These are phyloP conservation scores for Papiliotrema flavescens DNA, from an alignment of 1,284 basidiomycete species.

Conservation along the genomic window DNA sequence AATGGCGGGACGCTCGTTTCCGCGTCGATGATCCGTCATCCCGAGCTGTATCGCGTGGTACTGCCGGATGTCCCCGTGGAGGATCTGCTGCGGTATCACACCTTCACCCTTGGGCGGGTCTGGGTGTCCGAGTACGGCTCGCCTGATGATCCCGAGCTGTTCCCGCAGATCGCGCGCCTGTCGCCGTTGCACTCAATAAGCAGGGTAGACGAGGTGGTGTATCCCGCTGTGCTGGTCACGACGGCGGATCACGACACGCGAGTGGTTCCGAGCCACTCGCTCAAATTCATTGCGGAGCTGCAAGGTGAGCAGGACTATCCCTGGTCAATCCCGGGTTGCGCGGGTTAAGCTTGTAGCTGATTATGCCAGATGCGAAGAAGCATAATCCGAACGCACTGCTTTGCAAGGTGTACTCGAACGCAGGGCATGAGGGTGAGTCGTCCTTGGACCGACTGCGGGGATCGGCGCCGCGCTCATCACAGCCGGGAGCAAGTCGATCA, in stretches of 20 bases:
- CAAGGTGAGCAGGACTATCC: slow-evolving; percentile 4
- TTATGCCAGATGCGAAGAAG: neutral
- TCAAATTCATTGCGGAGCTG: slow-evolving; percentile 17
- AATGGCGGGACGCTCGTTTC: slow-evolving; percentile 16
- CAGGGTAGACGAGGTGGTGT: neutral
- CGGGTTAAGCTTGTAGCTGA: neutral
- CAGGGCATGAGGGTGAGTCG: slow-evolving; percentile 15
- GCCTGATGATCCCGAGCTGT: slow-evolving; percentile 9
- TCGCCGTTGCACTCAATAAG: slow-evolving; percentile 15
- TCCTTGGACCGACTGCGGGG: neutral
- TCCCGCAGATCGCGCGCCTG: slow-evolving; percentile 3
- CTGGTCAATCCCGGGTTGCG: too few relatives aligned
- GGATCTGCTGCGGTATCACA: neutral
- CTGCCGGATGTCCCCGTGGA: slow-evolving; percentile 12
- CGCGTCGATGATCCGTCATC: slow-evolving; percentile 9
- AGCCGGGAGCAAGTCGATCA: slow-evolving; percentile 9
- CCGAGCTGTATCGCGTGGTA: slow-evolving; percentile 11
- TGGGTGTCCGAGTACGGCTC: slow-evolving; percentile 17
- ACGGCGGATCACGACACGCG: slow-evolving; percentile 17
- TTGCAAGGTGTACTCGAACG: slow-evolving; percentile 12
- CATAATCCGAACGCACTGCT: neutral
- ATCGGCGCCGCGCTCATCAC: neutral
- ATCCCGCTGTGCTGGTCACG: slow-evolving; percentile 15
- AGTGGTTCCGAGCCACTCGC: slow-evolving; percentile 15
- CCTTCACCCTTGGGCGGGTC: slow-evolving; percentile 12